Evolutionary conservation across 169 alveolate genomes (phyloP), one percentile per base, ranked within the genome.

Genomic region (Miamiensis avidus): DNA sequence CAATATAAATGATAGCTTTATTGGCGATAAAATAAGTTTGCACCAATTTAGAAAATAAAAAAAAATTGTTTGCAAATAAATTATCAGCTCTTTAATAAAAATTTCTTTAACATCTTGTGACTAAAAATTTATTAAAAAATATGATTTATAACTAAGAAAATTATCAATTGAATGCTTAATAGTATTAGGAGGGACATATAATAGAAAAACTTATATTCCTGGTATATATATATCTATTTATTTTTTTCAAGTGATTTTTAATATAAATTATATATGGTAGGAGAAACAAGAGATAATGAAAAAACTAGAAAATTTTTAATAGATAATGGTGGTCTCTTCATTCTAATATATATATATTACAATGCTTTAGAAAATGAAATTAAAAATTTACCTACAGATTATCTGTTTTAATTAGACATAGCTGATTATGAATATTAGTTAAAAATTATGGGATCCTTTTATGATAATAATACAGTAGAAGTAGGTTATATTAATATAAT

Each of bases 271-370:
- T 49, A 11, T 49, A 49, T 11, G 20, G 4, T 49, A 49, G 82
- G 82, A 15, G 82, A 77, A 77, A 77, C 82, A 31, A 31, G 72
- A 33, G 82, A 77, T 15, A 77, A 77, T 34, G 82, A 77, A 32
- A 77, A 77, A 77, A 31, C 33, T 25, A 77, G 82, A 34, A 77
- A 30, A 27, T 27, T 31, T 11, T 28, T 77, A 32, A 77, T 77
- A 29, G 65, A 77, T 32, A 77, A 77, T 29, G 82, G 82, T 25
- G 82, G 82, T 1, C 64, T 77, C 28, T 69, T 77, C n/a, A 29
- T 72, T 25, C 33, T 77, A 34, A 29, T 77, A 26, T 77, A 69
- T 64, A 77, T 77, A 25, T 33, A 33, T 33, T 33, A 77, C 20
- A 77, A 77, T 15, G 82, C 29, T 32, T 32, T n/a, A 27, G 65